Percentiles rank a stretch among this genome's conserved stretches.
phyloP scores from a whole-genome alignment of 2,329 filamentous ascomycete species.

The Trichoderma lentiforme region DNA sequence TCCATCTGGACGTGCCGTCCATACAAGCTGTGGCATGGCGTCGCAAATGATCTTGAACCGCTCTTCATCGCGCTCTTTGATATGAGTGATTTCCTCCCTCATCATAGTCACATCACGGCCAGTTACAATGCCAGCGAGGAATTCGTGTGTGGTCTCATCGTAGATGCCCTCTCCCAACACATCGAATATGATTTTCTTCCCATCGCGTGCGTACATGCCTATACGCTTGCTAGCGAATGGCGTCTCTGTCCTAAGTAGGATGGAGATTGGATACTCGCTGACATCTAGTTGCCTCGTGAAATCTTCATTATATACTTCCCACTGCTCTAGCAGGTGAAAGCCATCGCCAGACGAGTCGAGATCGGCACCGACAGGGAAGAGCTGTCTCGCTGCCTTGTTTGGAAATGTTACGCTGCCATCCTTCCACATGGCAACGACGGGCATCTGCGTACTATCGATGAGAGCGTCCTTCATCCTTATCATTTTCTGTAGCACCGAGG shows the following conservation, averaged over 20 bases:
- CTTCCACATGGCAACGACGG: constrained; percentile 77
- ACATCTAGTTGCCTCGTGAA: constrained; percentile 57
- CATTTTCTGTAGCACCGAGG: constrained; percentile 69
- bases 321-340: constrained; percentile 57
- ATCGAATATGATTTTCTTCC: constrained; percentile 59
- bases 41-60: constrained; percentile 75
- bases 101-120: constrained; percentile 71
- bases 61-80: constrained; percentile 67
- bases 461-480: constrained; percentile 74
- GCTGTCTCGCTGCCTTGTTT: constrained; percentile 60
- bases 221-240: constrained; percentile 58
- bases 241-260: constrained; percentile 59
- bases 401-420: constrained; percentile 71
- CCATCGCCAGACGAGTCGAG: constrained; percentile 43
- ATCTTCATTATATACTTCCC: constrained; percentile 62
- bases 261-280: constrained; percentile 64
- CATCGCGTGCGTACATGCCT: constrained; percentile 56
- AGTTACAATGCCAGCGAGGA: constrained; percentile 68
- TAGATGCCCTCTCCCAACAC: constrained; percentile 63
- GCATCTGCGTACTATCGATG: constrained; percentile 70
- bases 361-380: constrained; percentile 46
- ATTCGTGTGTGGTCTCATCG: constrained; percentile 66
- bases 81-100: constrained; percentile 64
- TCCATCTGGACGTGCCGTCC: constrained; percentile 68
- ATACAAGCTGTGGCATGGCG: constrained; percentile 68